Evolutionary conservation across 768 basidiomycete genomes (phyloP).

Genomic region (Trametopsis cervina): DNA sequence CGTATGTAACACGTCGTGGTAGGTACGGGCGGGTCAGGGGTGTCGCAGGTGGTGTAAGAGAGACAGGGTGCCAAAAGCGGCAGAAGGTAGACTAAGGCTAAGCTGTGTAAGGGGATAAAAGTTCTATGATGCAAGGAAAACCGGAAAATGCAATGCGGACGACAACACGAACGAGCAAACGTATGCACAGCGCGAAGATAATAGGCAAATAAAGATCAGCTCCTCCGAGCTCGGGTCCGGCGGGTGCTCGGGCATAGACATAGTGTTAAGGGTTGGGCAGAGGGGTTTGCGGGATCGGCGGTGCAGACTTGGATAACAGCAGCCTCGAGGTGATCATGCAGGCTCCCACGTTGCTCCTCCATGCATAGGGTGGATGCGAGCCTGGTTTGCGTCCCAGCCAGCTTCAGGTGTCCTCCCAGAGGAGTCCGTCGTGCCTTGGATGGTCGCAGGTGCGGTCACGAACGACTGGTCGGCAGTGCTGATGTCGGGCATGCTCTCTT

Average conservation of each 20-base stretch:
- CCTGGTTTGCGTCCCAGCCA: constrained; percentile 41
- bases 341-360: constrained; percentile 9
- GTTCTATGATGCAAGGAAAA: background rate
- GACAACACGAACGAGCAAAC: background rate
- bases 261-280: background rate
- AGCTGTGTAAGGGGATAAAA: background rate
- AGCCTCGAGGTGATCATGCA: constrained; percentile 7
- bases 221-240: background rate
- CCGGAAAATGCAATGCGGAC: background rate
- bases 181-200: background rate
- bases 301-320: background rate
- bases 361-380: constrained; percentile 18
- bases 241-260: background rate
- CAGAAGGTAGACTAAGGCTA: background rate
- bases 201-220: background rate
- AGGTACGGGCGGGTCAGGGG: background rate
- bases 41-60: background rate
- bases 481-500: constrained; percentile 46
- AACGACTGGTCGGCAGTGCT: constrained; percentile 68
- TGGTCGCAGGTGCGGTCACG: constrained; percentile 56
- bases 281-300: background rate
- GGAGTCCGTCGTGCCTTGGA: constrained; percentile 48
- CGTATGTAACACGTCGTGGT: too few species aligned
- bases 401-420: constrained; percentile 35
- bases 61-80: background rate